Evolutionary conservation across 768 basidiomycete genomes (phyloP).

Genomic region (Amanita rubescens): DNA sequence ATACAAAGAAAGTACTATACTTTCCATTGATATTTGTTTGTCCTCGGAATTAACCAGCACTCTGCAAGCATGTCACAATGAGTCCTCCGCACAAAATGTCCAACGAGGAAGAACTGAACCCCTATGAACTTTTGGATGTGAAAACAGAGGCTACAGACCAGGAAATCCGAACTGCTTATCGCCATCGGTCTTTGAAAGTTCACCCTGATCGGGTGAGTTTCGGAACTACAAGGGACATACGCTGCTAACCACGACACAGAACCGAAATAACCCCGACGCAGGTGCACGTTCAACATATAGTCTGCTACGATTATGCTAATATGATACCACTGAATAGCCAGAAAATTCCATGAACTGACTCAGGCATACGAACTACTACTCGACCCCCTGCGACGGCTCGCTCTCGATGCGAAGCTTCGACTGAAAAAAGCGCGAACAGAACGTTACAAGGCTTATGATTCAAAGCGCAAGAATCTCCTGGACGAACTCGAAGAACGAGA

Average conservation of each 20-base stretch:
- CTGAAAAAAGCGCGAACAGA: conserved; percentile 60
- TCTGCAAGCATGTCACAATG: background rate
- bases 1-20: too few species aligned
- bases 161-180: conserved; percentile 75
- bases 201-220: conserved; percentile 75
- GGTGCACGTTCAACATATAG: conserved; percentile 28
- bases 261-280: conserved; percentile 75
- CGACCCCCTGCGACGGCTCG: conserved; percentile 71
- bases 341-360: conserved; percentile 81
- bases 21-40: too few species aligned
- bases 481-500: conserved; percentile 79
- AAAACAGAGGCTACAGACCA: conserved; percentile 61
- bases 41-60: too few species aligned
- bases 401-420: conserved; percentile 74
- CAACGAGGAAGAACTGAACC: conserved; percentile 53
- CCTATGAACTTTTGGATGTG: conserved; percentile 67
- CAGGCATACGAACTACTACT: conserved; percentile 75
- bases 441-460: conserved; percentile 63
- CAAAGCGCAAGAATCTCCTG: conserved; percentile 65
- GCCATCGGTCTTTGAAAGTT: conserved; percentile 74
- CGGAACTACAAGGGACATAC: background rate
- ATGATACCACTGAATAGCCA: conserved; percentile 29
- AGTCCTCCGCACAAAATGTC: background rate
- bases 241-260: conserved; percentile 32
- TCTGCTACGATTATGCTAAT: background rate